These are phyloP conservation scores for Gossypium gossypioides DNA, from an alignment of 441 rosid genomes.

Conservation along the genomic window DNA sequence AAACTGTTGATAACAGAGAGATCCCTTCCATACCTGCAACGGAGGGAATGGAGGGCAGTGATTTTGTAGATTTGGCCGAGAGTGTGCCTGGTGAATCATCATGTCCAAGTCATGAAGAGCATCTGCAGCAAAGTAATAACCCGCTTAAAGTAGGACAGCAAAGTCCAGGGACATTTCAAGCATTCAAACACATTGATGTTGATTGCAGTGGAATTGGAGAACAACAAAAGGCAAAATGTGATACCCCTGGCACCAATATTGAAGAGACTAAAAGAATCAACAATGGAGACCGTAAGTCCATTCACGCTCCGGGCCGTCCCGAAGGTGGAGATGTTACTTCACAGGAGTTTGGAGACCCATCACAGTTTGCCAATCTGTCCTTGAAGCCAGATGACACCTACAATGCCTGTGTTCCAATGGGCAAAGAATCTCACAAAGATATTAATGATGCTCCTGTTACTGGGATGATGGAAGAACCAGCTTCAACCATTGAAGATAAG, in stretches of 20 bases:
- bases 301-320: neutral
- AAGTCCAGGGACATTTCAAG: neutral
- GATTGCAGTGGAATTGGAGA: slow-evolving; percentile 1
- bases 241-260: neutral
- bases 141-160: neutral
- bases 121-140: neutral
- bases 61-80: neutral
- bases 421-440: slow-evolving; percentile 9
- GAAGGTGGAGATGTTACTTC: neutral
- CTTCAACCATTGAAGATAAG: slow-evolving; percentile 17
- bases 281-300: neutral
- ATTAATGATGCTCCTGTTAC: slow-evolving; percentile 1
- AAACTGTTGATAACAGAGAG: slow-evolving; percentile 6
- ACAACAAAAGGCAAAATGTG: neutral
- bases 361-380: neutral
- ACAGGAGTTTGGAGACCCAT: slow-evolving; percentile 7
- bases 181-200: neutral
- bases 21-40: neutral
- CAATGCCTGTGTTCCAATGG: slow-evolving; percentile 10
- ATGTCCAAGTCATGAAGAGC: neutral
- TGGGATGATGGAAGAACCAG: slow-evolving; percentile 14
- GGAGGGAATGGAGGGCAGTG: slow-evolving; percentile 1
- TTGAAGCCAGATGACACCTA: slow-evolving; percentile 3
- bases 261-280: neutral
- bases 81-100: slow-evolving; percentile 1